These are phyloP conservation scores for Sugiyamaella chiloensis DNA, from an alignment of 805 yeast genomes.

Conservation along the genomic window DNA sequence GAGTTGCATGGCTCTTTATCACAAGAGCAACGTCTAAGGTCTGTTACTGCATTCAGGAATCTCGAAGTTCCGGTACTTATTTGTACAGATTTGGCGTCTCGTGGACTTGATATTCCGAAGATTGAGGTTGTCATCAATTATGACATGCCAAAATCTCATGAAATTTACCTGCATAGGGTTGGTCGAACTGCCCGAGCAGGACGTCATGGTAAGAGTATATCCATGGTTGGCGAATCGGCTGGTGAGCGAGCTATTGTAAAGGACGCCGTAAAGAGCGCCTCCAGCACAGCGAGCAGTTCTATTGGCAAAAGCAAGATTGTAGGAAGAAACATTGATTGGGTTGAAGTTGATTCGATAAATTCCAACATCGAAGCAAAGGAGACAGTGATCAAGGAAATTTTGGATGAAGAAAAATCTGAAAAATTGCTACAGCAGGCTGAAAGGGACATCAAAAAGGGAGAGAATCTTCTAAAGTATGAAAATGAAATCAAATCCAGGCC, in stretches of 20 bases:
- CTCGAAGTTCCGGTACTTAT: slow-evolving; percentile 80
- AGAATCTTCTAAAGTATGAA: slow-evolving; percentile 73
- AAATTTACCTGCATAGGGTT: slow-evolving; percentile 91
- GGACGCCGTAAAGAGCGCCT: slow-evolving; percentile 68
- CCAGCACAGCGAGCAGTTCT: slow-evolving; percentile 10
- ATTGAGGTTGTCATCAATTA: slow-evolving; percentile 91
- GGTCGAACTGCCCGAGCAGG: slow-evolving; percentile 99
- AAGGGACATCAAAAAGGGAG: slow-evolving; percentile 83
- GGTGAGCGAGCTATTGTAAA: slow-evolving; percentile 88
- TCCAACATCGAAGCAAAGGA: slow-evolving; percentile 57
- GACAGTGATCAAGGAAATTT: slow-evolving; percentile 65
- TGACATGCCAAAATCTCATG: slow-evolving; percentile 93
- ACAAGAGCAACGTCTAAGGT: slow-evolving; percentile 87
- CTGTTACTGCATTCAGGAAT: slow-evolving; percentile 77
- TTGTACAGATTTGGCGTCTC: slow-evolving; percentile 97
- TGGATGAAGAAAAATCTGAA: slow-evolving; percentile 83
- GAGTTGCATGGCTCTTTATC: slow-evolving; percentile 76
- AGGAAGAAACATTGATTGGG: slow-evolving; percentile 93
- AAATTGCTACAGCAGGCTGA: slow-evolving; percentile 87
- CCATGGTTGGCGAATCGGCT: slow-evolving; percentile 91
- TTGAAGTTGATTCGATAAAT: slow-evolving; percentile 67
- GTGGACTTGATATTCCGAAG: slow-evolving; percentile 99
- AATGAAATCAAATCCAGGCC: slow-evolving; percentile 87
- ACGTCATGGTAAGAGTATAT: slow-evolving; percentile 86
- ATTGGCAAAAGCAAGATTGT: slow-evolving; percentile 45